Conservation (phyloP, 768 basidiomycete species). For the Lentinula detonsa region DNA sequence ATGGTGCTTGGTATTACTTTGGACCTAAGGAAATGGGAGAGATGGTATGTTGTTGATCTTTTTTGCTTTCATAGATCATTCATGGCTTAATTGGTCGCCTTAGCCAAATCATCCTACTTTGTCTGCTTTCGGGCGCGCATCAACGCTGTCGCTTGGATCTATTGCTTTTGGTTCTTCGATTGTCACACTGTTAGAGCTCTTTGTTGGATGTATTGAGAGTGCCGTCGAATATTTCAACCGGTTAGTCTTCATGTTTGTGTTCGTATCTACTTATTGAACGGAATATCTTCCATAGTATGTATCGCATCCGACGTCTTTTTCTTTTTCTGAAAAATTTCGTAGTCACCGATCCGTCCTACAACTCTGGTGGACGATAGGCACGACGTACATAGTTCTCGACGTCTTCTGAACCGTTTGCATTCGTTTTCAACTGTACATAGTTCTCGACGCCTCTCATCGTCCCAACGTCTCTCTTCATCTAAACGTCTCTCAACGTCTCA, state of each 20-base stretch:
- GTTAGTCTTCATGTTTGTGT: slow-evolving; percentile 20
- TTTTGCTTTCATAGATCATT: neutral
- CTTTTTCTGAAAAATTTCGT: slow-evolving; percentile 1
- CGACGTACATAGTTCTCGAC: too few species aligned
- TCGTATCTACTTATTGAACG: neutral
- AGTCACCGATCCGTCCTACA: slow-evolving; percentile 76
- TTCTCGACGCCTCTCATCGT: too few species aligned
- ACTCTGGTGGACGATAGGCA: slow-evolving; percentile 58
- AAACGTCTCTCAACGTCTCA: too few species aligned
- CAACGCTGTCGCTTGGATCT: slow-evolving; percentile 74
- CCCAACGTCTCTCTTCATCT: too few species aligned
- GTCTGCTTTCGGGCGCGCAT: slow-evolving; percentile 66
- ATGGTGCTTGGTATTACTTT: slow-evolving; percentile 71
- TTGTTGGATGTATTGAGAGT: slow-evolving; percentile 63
- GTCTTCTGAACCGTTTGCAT: too few species aligned
- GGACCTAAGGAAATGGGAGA: slow-evolving; percentile 61
- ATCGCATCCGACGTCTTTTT: neutral
- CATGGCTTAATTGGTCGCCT: neutral
- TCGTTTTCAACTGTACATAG: too few species aligned
- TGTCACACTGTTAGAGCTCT: slow-evolving; percentile 74
- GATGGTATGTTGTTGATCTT: slow-evolving; percentile 38
- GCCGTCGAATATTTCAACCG: slow-evolving; percentile 79
- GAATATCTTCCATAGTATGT: slow-evolving; percentile 34
- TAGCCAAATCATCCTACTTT: slow-evolving; percentile 69
- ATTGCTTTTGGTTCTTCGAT: slow-evolving; percentile 83